Evolutionary conservation across 345 rosid genomes (phyloP).

Genomic region (Chamaenerion angustifolium): DNA sequence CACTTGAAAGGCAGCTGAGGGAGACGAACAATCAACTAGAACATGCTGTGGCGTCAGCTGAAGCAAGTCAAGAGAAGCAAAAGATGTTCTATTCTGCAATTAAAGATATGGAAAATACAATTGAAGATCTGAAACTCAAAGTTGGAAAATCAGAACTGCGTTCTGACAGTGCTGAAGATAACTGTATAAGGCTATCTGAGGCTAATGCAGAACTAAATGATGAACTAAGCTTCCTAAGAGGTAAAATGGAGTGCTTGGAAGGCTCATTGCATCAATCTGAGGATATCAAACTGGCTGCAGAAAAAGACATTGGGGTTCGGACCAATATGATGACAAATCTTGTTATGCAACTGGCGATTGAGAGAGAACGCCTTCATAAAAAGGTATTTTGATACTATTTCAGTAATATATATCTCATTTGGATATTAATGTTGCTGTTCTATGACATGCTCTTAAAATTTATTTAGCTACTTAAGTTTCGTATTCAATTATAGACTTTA

Average conservation of each 20-base stretch:
- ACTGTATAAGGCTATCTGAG: conserved; percentile 63
- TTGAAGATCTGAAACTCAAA: conserved; percentile 63
- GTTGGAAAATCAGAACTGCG: conserved; percentile 53
- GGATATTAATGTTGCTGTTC: neutral
- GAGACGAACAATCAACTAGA: conserved; percentile 58
- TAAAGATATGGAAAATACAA: conserved; percentile 68
- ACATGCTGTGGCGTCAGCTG: conserved; percentile 64
- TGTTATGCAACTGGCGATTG: conserved; percentile 57
- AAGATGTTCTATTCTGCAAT: conserved; percentile 50
- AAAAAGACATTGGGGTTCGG: conserved; percentile 51
- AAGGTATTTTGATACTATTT: conserved; percentile 34
- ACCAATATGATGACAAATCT: conserved; percentile 65
- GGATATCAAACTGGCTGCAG: conserved; percentile 47
- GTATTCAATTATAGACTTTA: too few relatives aligned
- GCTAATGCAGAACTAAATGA: conserved; percentile 58
- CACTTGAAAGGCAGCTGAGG: conserved; percentile 44
- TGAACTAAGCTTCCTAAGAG: conserved; percentile 51
- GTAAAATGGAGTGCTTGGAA: conserved; percentile 54
- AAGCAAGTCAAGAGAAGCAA: conserved; percentile 81
- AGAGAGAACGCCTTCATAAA: conserved; percentile 77
- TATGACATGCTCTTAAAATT: neutral
- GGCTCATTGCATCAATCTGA: conserved; percentile 53
- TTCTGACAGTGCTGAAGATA: conserved; percentile 67
- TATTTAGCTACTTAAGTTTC: too few relatives aligned
- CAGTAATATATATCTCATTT: neutral